phyloP scores from a whole-genome alignment of 169 alveolate genomes.

The Plasmodium relictum region DNA sequence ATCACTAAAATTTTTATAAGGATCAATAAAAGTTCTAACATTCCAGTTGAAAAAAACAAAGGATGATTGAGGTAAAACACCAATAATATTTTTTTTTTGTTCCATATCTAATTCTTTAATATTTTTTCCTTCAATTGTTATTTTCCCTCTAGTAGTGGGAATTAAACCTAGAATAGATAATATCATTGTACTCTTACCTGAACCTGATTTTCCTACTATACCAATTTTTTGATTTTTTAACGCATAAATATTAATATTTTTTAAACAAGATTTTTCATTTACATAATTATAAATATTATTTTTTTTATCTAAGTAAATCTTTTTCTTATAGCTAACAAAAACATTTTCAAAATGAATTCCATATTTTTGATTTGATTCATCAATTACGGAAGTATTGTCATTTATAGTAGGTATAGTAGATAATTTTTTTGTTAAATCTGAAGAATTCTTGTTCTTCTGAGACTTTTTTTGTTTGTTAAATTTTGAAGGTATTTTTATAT shows the following conservation, averaged over 20 bases:
- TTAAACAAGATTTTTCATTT: conserved; percentile 74
- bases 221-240: conserved; percentile 82
- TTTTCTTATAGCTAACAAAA: conserved; percentile 64
- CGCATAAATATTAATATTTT: conserved; percentile 80
- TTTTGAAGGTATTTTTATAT: background rate
- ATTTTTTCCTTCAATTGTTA: conserved; percentile 77
- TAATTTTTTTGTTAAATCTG: background rate
- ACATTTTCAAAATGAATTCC: conserved; percentile 70
- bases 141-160: conserved; percentile 76
- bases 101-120: conserved; percentile 28
- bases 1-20: conserved; percentile 77
- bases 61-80: conserved; percentile 83
- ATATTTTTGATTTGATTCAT: conserved; percentile 7
- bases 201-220: conserved; percentile 82
- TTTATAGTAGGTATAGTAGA: background rate
- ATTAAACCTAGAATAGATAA: conserved; percentile 80
- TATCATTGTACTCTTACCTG: conserved; percentile 82
- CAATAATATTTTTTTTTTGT: conserved; percentile 72
- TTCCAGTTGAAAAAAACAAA: conserved; percentile 80
- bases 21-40: conserved; percentile 79
- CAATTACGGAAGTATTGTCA: background rate
- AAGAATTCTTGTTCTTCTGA: background rate
- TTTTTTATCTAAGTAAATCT: conserved; percentile 18
- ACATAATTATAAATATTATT: conserved; percentile 50
- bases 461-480: background rate